A percentile compares a stretch with the other conserved stretches of the same genome.
phyloP scores from a whole-genome alignment of 2,329 filamentous ascomycete genomes.

The Alternaria dauci region DNA sequence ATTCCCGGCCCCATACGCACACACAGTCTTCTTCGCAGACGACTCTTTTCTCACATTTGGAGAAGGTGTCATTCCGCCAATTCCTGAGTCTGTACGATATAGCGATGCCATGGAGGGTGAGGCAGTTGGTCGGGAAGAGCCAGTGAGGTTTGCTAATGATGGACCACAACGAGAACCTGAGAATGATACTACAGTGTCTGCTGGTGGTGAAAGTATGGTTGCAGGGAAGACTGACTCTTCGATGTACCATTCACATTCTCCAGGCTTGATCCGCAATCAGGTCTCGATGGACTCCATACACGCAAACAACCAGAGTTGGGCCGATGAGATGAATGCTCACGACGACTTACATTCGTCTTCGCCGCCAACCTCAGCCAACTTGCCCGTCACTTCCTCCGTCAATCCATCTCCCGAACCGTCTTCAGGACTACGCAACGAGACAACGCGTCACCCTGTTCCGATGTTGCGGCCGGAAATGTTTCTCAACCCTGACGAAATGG shows the following conservation, averaged over 20 bases:
- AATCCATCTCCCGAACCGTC: not conserved
- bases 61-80: not conserved
- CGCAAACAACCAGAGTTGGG: not conserved
- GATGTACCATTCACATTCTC: not conserved
- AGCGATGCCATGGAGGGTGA: not conserved
- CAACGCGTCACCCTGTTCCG: not conserved
- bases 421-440: not conserved
- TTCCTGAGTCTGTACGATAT: not conserved
- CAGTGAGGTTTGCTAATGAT: not conserved
- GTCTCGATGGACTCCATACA: not conserved
- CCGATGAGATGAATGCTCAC: not conserved
- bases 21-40: not conserved
- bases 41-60: not conserved
- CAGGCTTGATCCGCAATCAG: not conserved
- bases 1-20: not conserved
- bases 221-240: not conserved
- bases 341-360: not conserved
- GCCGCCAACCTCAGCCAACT: not conserved
- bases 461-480: not conserved
- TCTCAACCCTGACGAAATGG: not conserved
- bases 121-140: not conserved
- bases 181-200: not conserved
- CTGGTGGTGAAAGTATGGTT: not conserved
- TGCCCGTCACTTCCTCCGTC: not conserved
- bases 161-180: not conserved